Evolutionary conservation across 345 rosid genomes (phyloP).

Genomic region (Erysimum cheiranthoides): DNA sequence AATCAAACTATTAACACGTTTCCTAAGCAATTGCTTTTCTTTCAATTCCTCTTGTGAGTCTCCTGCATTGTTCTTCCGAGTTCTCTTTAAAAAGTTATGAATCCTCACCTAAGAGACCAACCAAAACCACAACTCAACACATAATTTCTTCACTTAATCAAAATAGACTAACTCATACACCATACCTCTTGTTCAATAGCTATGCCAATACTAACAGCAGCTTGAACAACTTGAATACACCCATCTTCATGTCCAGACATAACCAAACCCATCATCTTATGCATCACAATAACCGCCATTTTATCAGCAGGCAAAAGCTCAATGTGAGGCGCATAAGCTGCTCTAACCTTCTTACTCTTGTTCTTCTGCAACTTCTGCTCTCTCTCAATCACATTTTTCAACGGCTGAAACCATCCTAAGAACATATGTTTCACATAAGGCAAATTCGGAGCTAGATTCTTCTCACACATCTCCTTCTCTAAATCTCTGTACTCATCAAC

Average conservation of each 20-base stretch:
- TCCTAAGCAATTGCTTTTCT: slow-evolving; percentile 72
- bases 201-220: slow-evolving; percentile 79
- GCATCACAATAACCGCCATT: slow-evolving; percentile 95
- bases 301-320: slow-evolving; percentile 85
- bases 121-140: slow-evolving; percentile 1
- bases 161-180: not conserved
- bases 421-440: slow-evolving; percentile 81
- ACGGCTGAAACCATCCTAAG: slow-evolving; percentile 90
- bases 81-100: slow-evolving; percentile 78
- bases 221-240: slow-evolving; percentile 83
- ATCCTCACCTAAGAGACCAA: slow-evolving; percentile 67
- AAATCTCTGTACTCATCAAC: slow-evolving; percentile 76
- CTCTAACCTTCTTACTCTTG: slow-evolving; percentile 64
- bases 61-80: slow-evolving; percentile 56
- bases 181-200: slow-evolving; percentile 92
- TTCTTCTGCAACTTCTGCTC: slow-evolving; percentile 75
- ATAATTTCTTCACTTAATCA: not conserved
- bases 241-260: slow-evolving; percentile 73
- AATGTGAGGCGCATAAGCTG: slow-evolving; percentile 81
- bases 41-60: slow-evolving; percentile 56
- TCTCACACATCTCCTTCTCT: slow-evolving; percentile 82
- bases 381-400: slow-evolving; percentile 73
- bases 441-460: slow-evolving; percentile 78
- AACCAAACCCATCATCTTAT: slow-evolving; percentile 86
- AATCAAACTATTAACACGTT: slow-evolving; percentile 76